These are phyloP conservation scores for Bidens hawaiensis DNA, from an alignment of 140 eudicot genomes.

Conservation along the genomic window DNA sequence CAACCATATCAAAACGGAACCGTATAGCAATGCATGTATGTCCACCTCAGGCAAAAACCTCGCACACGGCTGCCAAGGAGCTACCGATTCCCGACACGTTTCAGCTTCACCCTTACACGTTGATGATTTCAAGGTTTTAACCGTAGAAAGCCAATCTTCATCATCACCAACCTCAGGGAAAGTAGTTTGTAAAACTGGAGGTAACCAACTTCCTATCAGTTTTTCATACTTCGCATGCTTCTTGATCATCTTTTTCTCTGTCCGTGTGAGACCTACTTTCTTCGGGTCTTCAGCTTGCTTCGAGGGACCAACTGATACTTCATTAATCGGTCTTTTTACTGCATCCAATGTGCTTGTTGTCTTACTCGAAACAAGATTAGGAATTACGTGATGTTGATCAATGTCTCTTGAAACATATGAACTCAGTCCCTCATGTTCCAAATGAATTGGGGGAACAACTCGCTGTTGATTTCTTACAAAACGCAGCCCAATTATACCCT, in stretches of 20 bases:
- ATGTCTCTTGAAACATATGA: not conserved
- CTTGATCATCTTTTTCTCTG: conserved; percentile 30
- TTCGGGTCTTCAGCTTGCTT: not conserved
- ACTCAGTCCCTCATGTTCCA: not conserved
- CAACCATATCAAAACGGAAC: conserved; percentile 49
- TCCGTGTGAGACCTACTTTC: conserved; percentile 9
- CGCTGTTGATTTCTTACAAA: not conserved
- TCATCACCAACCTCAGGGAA: conserved; percentile 21
- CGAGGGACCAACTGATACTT: not conserved
- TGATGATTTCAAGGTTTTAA: not conserved
- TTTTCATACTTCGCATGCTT: conserved; percentile 16
- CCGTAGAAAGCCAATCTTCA: conserved; percentile 54
- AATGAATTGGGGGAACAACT: not conserved
- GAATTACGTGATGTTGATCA: not conserved
- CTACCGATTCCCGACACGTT: conserved; percentile 21
- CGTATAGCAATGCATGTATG: conserved; percentile 62
- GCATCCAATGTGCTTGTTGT: conserved; percentile 1
- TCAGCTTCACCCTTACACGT: not conserved
- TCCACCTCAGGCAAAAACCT: conserved; percentile 51
- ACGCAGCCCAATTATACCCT: not conserved
- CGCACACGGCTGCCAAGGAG: conserved; percentile 44
- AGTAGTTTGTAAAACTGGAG: conserved; percentile 19
- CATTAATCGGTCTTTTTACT: not conserved
- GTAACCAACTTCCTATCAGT: conserved; percentile 37
- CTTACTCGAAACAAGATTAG: not conserved